phyloP scores from a whole-genome alignment of 208 protist genomes.

The Trichomonas gallinae region DNA sequence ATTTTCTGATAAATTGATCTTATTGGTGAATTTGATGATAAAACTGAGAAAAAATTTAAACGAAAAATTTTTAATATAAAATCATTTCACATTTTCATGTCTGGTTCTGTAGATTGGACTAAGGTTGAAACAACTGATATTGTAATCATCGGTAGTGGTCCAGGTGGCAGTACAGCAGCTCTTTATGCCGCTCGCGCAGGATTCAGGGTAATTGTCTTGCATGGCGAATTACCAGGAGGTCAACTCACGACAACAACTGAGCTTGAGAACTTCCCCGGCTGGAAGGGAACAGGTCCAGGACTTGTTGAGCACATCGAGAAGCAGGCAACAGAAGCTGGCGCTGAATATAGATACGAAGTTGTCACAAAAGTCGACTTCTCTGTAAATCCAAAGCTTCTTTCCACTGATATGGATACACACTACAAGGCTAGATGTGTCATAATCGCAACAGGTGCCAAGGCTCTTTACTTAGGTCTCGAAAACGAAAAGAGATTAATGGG shows the following conservation, averaged over 20 bases:
- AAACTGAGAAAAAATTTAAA: too few species aligned
- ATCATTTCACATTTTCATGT: background rate
- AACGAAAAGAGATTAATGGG: slow-evolving; percentile 45
- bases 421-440: slow-evolving; percentile 45
- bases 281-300: slow-evolving; percentile 39
- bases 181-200: slow-evolving; percentile 53
- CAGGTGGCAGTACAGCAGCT: slow-evolving; percentile 54
- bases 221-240: slow-evolving; percentile 48
- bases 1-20: too few species aligned
- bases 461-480: slow-evolving; percentile 36
- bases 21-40: too few species aligned
- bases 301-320: slow-evolving; percentile 41
- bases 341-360: slow-evolving; percentile 41
- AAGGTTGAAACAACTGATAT: slow-evolving; percentile 23
- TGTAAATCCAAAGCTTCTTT: slow-evolving; percentile 3
- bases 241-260: slow-evolving; percentile 59
- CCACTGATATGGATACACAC: background rate
- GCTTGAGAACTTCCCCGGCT: slow-evolving; percentile 60
- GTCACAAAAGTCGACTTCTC: slow-evolving; percentile 43
- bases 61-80: too few species aligned
- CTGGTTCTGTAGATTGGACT: background rate
- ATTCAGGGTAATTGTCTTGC: slow-evolving; percentile 36
- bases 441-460: slow-evolving; percentile 54
- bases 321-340: slow-evolving; percentile 33
- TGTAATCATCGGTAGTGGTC: slow-evolving; percentile 50